Evolutionary conservation across 106 monocot species (phyloP), one percentile per base, ranked within the genome.

Genomic region (Xerophyta viscosa): DNA sequence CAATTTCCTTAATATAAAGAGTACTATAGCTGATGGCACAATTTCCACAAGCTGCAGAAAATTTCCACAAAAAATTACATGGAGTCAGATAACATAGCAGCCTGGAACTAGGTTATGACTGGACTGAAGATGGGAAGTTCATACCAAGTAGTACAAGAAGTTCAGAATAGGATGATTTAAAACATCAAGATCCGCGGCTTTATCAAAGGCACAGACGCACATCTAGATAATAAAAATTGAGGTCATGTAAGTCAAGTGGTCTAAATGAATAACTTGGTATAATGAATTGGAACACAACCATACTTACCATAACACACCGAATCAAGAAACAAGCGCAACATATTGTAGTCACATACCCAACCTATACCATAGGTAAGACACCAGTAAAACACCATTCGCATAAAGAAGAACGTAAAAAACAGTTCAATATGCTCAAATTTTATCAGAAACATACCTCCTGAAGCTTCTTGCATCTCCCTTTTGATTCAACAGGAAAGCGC

Each of bases 261-360:
- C n/a, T n/a, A n/a, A n/a, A n/a, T n/a, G n/a, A n/a, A n/a, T n/a
- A n/a, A n/a, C n/a, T n/a, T n/a, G n/a, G n/a, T n/a, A n/a, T n/a
- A n/a, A n/a, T n/a, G n/a, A n/a, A n/a, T n/a, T n/a, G n/a, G n/a
- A n/a, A n/a, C n/a, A n/a, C n/a, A n/a, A n/a, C n/a, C n/a, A n/a
- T 6, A 36, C 93, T 65, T 66, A 96, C 94, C 84, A 96, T 88
- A 24, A 88, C 48, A 31, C 84, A 89, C 71, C 94, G 69, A 27
- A 89, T 36, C 61, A 89, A 56, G 76, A 96, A 96, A 66, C 88
- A 96, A 42, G 82, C 52, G 64, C 78, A 84, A 26, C 96, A 96
- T 72, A 96, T 89, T 6, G 75, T 74, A 6, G 96, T 85, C 0
- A 96, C 82, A 66, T 88, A 96, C 49, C 96, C 96, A 67, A 96